Base-by-base conservation (phyloP, 768 basidiomycete genomes). In the Lyophyllum atratum region DNA sequence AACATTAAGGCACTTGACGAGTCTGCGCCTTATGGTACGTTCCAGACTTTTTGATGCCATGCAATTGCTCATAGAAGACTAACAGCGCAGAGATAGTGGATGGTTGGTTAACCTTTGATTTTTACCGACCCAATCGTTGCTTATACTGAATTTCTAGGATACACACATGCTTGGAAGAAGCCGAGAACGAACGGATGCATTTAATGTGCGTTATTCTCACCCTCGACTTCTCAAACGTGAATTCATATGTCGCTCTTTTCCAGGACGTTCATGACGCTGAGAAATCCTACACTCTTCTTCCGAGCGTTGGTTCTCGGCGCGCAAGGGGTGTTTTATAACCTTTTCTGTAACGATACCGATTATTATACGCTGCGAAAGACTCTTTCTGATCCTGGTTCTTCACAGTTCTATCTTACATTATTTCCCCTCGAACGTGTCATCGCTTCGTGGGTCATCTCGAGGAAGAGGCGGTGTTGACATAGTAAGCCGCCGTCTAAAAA, bases 171-270 rank as follows among this genome's bases (percentile, higher is more conserved):
- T 76, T 97, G 17, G 90, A 94, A 68, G 96, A 97, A 75, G 94
- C 95, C 12, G 94, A 98, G 68, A 98, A 98, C 69, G 96, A 99
- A 75, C 80, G 96, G 33, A 96, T 97, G 92, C 94, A 96, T 71
- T 79, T 95, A 51, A 90, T 95, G 90, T 92, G 58, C 66, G 82
- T 70, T 43, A 25, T 24, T 21, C 21, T 59, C 52, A 31, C 22
- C 17, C 28, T 48, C 43, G 25, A 15, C 19, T 34, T 28, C 28
- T 19, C 21, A 48, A 17, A 37, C 21, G 6, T 25, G 26, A 25
- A 21, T 31, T 33, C 24, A 34, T 39, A 37, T 52, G 25, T 28
- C 55, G 59, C 45, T 50, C 47, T 21, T 63, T 51, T 40, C 54
- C 54, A 91, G 92, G 86, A 97, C 95, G 1, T 99, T 98, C 76